A percentile compares a stretch with the other conserved stretches of the same genome.
Conservation (phyloP, 805 yeast genomes). For the Saturnispora mendoncae region DNA sequence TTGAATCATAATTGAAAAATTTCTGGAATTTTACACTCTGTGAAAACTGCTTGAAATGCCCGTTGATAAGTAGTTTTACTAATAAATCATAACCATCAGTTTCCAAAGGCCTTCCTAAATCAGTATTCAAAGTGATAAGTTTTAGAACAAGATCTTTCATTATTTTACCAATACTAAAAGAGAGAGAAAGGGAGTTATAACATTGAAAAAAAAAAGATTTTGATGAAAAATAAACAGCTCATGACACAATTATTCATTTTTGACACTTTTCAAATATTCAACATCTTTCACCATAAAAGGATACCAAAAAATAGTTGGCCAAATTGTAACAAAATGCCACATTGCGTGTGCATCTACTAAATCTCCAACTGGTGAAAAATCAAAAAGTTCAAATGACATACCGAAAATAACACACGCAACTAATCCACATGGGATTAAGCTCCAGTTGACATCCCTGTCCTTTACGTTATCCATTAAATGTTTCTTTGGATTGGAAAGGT, state of each 20-base stretch:
- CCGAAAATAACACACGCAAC: constrained; percentile 54
- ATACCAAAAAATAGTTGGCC: constrained; percentile 74
- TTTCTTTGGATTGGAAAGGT: constrained; percentile 14
- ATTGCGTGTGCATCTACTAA: constrained; percentile 85
- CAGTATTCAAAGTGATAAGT: constrained; percentile 1
- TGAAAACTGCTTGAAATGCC: constrained; percentile 6
- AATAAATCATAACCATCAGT: background rate
- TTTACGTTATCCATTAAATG: constrained; percentile 18
- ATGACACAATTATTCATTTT: constrained; percentile 18
- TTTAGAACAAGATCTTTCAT: constrained; percentile 6
- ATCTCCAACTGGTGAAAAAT: constrained; percentile 65
- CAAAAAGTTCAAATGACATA: constrained; percentile 85
- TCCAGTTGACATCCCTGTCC: constrained; percentile 30
- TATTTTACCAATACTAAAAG: background rate
- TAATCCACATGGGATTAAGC: constrained; percentile 43
- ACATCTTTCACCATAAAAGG: constrained; percentile 45
- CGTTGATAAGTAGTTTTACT: constrained; percentile 4
- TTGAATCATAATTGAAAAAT: constrained; percentile 1
- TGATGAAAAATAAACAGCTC: background rate
- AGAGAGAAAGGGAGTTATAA: background rate
- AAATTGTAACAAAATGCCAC: constrained; percentile 86
- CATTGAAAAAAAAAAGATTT: background rate
- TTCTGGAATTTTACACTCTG: constrained; percentile 17
- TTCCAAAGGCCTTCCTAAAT: constrained; percentile 7
- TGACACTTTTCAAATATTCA: constrained; percentile 24